phyloP scores from a whole-genome alignment of 1,284 basidiomycete genomes.

The Apiotrichum porosum region DNA sequence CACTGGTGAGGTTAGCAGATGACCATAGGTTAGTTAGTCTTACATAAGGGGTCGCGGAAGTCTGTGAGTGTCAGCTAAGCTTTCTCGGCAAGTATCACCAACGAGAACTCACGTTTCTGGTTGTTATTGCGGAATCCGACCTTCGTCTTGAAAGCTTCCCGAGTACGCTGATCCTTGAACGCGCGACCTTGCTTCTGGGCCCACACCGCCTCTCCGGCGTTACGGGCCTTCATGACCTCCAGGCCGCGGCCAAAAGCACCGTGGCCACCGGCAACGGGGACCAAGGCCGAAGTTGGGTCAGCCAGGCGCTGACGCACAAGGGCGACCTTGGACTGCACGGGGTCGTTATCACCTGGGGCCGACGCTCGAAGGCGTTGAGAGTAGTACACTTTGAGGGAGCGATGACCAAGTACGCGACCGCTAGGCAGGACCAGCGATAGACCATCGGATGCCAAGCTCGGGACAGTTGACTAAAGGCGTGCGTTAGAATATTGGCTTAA shows the following conservation, averaged over 20 bases:
- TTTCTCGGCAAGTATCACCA: background rate
- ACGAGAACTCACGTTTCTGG: conserved; percentile 68
- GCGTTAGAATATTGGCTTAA: conserved; percentile 36
- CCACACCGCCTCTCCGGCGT: conserved; percentile 87
- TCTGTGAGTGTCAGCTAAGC: conserved; percentile 38
- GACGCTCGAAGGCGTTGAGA: conserved; percentile 63
- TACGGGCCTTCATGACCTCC: conserved; percentile 82
- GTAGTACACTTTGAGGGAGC: conserved; percentile 81
- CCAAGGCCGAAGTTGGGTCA: conserved; percentile 73
- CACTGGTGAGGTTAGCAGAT: conserved; percentile 4
- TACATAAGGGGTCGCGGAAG: conserved; percentile 56
- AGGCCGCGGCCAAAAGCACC: conserved; percentile 76
- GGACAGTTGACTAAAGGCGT: background rate
- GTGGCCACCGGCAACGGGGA: conserved; percentile 77
- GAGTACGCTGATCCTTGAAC: conserved; percentile 72
- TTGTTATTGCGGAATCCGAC: conserved; percentile 62
- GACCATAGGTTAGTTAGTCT: conserved; percentile 13
- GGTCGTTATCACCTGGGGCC: conserved; percentile 51
- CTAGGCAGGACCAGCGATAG: conserved; percentile 93
- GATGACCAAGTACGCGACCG: conserved; percentile 86
- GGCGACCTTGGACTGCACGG: conserved; percentile 50
- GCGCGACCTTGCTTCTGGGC: conserved; percentile 83
- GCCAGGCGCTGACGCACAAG: conserved; percentile 67
- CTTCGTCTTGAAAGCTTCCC: conserved; percentile 79
- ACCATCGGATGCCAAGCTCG: conserved; percentile 50